These are phyloP conservation scores for Litchi chinensis DNA, from an alignment of 345 rosid genomes.

Conservation along the genomic window DNA sequence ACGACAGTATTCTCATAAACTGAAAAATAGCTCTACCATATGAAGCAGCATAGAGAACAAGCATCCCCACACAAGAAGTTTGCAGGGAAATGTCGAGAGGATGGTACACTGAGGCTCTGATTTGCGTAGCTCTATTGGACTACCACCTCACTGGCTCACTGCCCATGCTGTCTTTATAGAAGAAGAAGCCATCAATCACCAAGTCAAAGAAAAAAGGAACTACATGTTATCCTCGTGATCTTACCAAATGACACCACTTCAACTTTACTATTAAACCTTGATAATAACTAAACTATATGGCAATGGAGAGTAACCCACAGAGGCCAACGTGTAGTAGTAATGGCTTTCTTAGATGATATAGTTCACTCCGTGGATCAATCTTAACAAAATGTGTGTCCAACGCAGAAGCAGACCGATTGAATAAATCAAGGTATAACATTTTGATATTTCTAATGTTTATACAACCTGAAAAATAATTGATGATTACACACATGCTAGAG, in stretches of 20 bases:
- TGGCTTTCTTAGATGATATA: too few species aligned
- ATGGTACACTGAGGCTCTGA: not conserved
- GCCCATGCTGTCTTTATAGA: not conserved
- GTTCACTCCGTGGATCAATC: not conserved
- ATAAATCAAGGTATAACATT: not conserved
- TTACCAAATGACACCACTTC: too few species aligned
- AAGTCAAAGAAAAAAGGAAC: too few species aligned
- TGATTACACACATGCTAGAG: conserved; percentile 1
- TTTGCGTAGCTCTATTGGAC: too few species aligned
- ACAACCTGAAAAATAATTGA: conserved; percentile 11
- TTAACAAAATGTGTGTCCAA: not conserved
- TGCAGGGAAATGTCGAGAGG: not conserved
- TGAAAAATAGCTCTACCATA: not conserved
- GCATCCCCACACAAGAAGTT: not conserved
- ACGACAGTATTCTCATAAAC: too few species aligned
- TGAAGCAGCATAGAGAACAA: not conserved
- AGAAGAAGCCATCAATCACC: not conserved
- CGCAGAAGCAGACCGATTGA: not conserved
- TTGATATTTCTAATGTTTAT: not conserved
- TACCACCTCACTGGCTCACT: too few species aligned
- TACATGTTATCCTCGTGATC: too few species aligned
- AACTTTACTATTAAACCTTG: too few species aligned
- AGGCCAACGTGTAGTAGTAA: too few species aligned
- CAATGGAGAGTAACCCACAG: not conserved
- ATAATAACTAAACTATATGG: too few species aligned